A percentile compares a stretch with the other conserved stretches of the same genome.
These are phyloP conservation scores for Calcarisporium arbuscula DNA, from an alignment of 2,329 filamentous ascomycete genomes.

Conservation along the genomic window DNA sequence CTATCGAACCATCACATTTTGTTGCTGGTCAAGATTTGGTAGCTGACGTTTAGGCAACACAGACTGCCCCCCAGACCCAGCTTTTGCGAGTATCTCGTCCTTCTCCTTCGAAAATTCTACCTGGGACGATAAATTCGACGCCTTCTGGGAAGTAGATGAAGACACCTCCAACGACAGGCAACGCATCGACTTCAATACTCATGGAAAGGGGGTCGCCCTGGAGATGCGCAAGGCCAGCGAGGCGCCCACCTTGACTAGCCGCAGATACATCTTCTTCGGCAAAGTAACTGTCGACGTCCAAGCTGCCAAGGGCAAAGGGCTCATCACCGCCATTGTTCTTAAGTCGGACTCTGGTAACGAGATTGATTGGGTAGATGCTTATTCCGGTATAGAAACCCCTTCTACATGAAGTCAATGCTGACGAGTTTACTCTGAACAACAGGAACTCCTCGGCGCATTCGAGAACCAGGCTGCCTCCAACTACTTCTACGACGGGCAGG, in stretches of 20 bases:
- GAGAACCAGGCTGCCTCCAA: conserved; percentile 65
- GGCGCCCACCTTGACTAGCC: conserved; percentile 56
- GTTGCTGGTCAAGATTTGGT: background rate
- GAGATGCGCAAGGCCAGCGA: conserved; percentile 54
- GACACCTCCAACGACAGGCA: conserved; percentile 18
- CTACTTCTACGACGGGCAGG: conserved; percentile 66
- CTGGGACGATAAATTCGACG: conserved; percentile 29
- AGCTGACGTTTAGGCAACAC: background rate
- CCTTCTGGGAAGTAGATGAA: conserved; percentile 28
- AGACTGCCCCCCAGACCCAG: conserved; percentile 59
- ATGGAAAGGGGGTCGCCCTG: conserved; percentile 23
- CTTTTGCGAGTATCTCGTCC: conserved; percentile 46
- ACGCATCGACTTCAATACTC: conserved; percentile 18
- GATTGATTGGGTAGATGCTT: conserved; percentile 39
- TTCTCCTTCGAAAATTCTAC: conserved; percentile 60
- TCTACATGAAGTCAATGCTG: background rate
- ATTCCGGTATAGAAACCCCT: background rate
- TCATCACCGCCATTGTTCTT: conserved; percentile 71
- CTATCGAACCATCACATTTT: background rate
- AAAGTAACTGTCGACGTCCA: conserved; percentile 64
- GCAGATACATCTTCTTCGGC: conserved; percentile 83
- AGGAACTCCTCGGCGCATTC: conserved; percentile 23
- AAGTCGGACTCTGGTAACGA: conserved; percentile 75
- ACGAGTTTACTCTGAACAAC: too few species aligned
- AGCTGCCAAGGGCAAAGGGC: conserved; percentile 64